Percentiles rank a stretch among this genome's conserved stretches.
Conservation (phyloP, 805 yeast genomes). For the Pichia occidentalis region DNA sequence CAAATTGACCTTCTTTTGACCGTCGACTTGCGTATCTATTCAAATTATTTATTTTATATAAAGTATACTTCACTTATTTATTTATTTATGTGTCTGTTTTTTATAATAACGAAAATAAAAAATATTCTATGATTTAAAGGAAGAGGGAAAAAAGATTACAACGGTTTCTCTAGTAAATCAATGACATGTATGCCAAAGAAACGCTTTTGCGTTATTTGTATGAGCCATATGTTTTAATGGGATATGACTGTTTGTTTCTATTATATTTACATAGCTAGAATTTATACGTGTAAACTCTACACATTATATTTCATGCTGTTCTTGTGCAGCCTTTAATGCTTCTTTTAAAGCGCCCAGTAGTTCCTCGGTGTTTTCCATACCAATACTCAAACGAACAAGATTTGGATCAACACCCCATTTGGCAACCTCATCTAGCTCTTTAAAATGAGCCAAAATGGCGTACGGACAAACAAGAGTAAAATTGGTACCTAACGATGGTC, state of each 20-base stretch:
- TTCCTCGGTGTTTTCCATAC: constrained; percentile 66
- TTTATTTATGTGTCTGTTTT: constrained; percentile 3
- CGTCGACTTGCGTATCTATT: neutral
- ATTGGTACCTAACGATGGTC: constrained; percentile 88
- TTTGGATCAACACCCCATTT: constrained; percentile 78
- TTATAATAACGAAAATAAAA: constrained; percentile 1
- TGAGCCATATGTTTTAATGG: no score
- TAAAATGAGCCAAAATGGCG: constrained; percentile 77
- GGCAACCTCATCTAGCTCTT: constrained; percentile 71
- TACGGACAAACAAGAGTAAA: constrained; percentile 88
- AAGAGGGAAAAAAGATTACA: no score
- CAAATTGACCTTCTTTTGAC: neutral
- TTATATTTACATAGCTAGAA: no score
- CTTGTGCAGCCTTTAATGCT: constrained; percentile 44
- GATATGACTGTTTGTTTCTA: no score
- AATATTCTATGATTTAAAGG: constrained; percentile 6
- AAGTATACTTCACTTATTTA: constrained; percentile 6
- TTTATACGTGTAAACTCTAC: no score
- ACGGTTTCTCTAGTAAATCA: no score
- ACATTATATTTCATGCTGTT: constrained; percentile 30
- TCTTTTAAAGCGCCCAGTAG: constrained; percentile 43
- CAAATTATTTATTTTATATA: neutral
- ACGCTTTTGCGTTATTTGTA: no score
- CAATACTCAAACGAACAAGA: constrained; percentile 76
- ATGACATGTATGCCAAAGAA: no score